Conservation (phyloP, 1,139 yeast genomes). For the Blastobotrys arbuscula region DNA sequence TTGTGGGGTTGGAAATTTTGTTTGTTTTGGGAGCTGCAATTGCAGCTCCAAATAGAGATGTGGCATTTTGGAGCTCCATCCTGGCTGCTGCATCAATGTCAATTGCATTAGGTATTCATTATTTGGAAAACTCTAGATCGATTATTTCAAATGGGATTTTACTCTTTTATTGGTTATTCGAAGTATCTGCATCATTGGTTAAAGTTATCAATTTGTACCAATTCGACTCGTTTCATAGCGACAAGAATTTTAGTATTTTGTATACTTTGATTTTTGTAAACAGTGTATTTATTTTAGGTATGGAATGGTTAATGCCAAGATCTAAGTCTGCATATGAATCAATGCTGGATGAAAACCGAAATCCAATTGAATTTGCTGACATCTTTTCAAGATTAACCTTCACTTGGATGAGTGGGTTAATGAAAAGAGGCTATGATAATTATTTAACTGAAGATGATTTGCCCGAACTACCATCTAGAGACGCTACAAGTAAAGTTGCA, state of each 20-base stretch:
- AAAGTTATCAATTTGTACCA: conserved; percentile 46
- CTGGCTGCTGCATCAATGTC: conserved; percentile 41
- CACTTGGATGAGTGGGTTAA: conserved; percentile 87
- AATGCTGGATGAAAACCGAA: conserved; percentile 38
- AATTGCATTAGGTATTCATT: conserved; percentile 55
- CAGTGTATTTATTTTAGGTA: conserved; percentile 45
- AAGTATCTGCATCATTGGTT: conserved; percentile 39
- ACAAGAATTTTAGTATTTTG: conserved; percentile 31
- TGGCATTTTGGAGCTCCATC: conserved; percentile 42
- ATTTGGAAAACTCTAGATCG: conserved; percentile 64
- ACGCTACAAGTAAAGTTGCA: conserved; percentile 44
- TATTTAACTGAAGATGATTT: conserved; percentile 72
- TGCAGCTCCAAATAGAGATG: conserved; percentile 21
- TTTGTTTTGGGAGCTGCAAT: conserved; percentile 30
- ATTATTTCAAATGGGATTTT: conserved; percentile 61
- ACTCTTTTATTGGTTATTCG: conserved; percentile 71
- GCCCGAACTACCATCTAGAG: conserved; percentile 69
- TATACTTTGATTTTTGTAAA: conserved; percentile 47
- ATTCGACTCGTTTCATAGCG: conserved; percentile 38
- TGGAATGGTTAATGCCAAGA: conserved; percentile 52
- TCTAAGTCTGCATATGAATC: conserved; percentile 40
- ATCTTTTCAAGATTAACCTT: conserved; percentile 75
- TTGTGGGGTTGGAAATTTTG: conserved; percentile 41
- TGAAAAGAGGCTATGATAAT: conserved; percentile 76
- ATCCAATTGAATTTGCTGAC: conserved; percentile 78